Evolutionary conservation across 768 basidiomycete species (phyloP).

Genomic region (Hemileccinum impolitum): DNA sequence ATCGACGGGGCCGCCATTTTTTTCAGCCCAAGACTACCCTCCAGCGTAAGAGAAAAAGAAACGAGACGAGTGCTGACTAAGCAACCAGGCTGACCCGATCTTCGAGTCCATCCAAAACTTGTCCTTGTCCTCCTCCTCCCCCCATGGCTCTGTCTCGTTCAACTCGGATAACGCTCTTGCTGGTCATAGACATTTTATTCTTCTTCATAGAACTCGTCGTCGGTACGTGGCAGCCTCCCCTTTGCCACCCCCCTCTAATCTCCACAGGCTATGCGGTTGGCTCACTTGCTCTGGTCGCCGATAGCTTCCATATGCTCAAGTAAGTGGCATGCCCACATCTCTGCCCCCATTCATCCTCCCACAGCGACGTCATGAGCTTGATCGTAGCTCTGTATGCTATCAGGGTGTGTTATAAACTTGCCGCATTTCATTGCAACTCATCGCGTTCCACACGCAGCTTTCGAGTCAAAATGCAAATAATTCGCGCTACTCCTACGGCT

Average conservation of each 20-base stretch:
- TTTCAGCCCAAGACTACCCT: background rate
- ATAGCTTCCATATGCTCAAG: constrained; percentile 99
- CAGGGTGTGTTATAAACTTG: constrained; percentile 43
- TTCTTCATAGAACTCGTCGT: constrained; percentile 83
- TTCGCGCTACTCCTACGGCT: constrained; percentile 93
- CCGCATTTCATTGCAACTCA: constrained; percentile 6
- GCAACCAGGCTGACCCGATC: background rate
- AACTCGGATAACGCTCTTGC: constrained; percentile 68
- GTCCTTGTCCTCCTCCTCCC: background rate
- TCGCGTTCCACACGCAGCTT: constrained; percentile 43
- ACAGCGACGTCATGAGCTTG: constrained; percentile 94
- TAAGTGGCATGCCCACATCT: constrained; percentile 35
- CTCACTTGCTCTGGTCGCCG: constrained; percentile 91
- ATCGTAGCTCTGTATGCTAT: constrained; percentile 95
- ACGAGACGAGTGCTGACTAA: constrained; percentile 20
- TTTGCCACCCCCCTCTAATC: constrained; percentile 8
- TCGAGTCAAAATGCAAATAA: constrained; percentile 55
- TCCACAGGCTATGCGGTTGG: constrained; percentile 87
- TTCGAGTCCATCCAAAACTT: too few relatives aligned
- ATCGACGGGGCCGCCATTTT: constrained; percentile 75
- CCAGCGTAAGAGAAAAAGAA: background rate
- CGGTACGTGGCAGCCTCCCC: constrained; percentile 42
- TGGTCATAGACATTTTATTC: constrained; percentile 82
- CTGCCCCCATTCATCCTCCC: constrained; percentile 10
- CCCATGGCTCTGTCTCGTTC: constrained; percentile 56